Percentiles rank a stretch among this genome's conserved stretches.
phyloP scores from a whole-genome alignment of 1,284 basidiomycete genomes.

The Xerocomus minutiporus region DNA sequence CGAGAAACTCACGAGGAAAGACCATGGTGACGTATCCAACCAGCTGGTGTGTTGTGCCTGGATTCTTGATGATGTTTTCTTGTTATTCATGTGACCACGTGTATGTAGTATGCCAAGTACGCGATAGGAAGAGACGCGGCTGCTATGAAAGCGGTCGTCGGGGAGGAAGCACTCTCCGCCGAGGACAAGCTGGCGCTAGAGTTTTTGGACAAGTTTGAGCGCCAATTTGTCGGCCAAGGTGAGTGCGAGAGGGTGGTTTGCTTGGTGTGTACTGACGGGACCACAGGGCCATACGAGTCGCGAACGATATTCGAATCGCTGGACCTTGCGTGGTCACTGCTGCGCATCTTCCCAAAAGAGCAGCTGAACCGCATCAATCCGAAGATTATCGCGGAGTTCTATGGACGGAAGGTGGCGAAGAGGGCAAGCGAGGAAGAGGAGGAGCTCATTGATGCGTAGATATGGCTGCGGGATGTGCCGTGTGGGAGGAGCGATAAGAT shows the following conservation, averaged over 20 bases:
- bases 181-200: constrained; percentile 94
- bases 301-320: constrained; percentile 97
- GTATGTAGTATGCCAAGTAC: constrained; percentile 87
- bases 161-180: constrained; percentile 91
- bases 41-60: constrained; percentile 65
- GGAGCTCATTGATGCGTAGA: constrained; percentile 55
- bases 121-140: constrained; percentile 97
- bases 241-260: neutral
- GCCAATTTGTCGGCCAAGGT: constrained; percentile 93
- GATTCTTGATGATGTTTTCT: constrained; percentile 20
- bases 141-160: constrained; percentile 99
- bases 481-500: constrained; percentile 18
- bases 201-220: constrained; percentile 93
- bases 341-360: constrained; percentile 99
- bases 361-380: constrained; percentile 94
- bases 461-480: constrained; percentile 3
- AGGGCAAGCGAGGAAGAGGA: constrained; percentile 50
- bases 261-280: constrained; percentile 7
- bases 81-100: constrained; percentile 22
- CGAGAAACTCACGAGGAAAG: constrained; percentile 94
- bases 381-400: constrained; percentile 85
- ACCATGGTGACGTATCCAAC: constrained; percentile 98
- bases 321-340: constrained; percentile 94
- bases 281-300: constrained; percentile 85
- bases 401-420: constrained; percentile 71